phyloP scores from a whole-genome alignment of 805 yeast species.

The Yarrowia sp. region DNA sequence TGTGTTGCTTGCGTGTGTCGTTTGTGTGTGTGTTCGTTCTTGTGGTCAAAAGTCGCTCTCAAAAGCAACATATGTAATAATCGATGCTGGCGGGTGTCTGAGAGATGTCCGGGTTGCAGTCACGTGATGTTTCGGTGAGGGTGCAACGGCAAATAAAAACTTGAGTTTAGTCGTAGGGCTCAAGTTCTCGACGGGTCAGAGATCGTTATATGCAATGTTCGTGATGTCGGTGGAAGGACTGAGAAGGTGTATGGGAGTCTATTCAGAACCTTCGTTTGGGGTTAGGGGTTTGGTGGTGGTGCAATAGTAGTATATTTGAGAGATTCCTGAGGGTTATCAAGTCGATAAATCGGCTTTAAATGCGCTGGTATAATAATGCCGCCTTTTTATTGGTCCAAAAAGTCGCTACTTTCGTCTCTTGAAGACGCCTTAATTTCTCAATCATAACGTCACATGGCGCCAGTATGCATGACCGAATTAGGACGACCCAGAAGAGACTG shows the following conservation, averaged over 20 bases:
- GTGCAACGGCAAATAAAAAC: background rate
- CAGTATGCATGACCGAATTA: background rate
- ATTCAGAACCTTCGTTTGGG: no score
- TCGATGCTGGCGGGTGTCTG: no score
- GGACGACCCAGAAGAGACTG: background rate
- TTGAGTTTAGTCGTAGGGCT: background rate
- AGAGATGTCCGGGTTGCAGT: background rate
- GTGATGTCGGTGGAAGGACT: background rate
- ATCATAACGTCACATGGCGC: background rate
- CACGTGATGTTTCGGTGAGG: conserved; percentile 1
- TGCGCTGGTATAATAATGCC: no score
- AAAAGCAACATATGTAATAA: no score
- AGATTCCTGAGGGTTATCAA: no score
- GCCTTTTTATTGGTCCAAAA: no score
- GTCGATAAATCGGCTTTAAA: no score
- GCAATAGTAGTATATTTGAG: no score
- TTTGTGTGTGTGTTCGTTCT: background rate
- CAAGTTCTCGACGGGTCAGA: background rate
- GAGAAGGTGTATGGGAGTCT: background rate
- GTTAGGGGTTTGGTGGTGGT: no score
- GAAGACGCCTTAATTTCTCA: no score
- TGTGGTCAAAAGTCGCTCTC: no score
- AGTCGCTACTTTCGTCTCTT: no score
- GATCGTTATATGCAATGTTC: background rate
- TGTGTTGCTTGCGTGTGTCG: background rate